Conservation (phyloP, 768 basidiomycete genomes). For the Boletus fagicola region DNA sequence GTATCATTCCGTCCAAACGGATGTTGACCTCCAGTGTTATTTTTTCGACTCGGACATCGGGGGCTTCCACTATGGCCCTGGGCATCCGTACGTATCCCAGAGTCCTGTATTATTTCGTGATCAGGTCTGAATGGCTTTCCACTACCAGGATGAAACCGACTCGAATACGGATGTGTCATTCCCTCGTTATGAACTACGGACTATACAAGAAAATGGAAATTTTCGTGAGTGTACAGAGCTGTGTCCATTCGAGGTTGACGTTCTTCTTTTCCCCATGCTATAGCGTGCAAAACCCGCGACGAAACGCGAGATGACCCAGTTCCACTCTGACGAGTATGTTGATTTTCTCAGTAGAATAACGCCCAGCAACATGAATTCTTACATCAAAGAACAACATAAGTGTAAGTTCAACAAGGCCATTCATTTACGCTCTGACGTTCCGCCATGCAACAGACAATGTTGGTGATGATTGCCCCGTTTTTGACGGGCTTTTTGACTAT, state of each 20-base stretch:
- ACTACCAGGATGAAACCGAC: conserved; percentile 88
- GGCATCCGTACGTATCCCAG: conserved; percentile 71
- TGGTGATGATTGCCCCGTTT: conserved; percentile 98
- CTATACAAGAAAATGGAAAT: conserved; percentile 99
- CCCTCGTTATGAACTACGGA: conserved; percentile 99
- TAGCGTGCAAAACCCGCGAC: conserved; percentile 99
- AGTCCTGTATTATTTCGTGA: background rate
- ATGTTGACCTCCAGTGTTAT: conserved; percentile 67
- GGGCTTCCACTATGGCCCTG: conserved; percentile 98
- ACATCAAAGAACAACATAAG: conserved; percentile 92
- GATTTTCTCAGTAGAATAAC: conserved; percentile 94
- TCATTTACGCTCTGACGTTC: background rate
- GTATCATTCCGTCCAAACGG: background rate
- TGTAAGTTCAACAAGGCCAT: conserved; percentile 49
- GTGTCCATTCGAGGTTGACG: background rate
- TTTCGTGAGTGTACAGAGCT: conserved; percentile 62
- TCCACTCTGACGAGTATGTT: conserved; percentile 98
- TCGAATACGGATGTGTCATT: conserved; percentile 98
- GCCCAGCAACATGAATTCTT: conserved; percentile 93
- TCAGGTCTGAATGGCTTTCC: background rate
- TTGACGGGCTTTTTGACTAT: conserved; percentile 98
- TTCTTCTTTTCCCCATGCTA: background rate
- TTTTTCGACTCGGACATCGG: conserved; percentile 99
- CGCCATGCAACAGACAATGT: conserved; percentile 71
- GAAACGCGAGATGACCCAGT: conserved; percentile 99